These are phyloP conservation scores for Globisporangium uncinulatum DNA, from an alignment of 352 stramenopile species.

Conservation along the genomic window DNA sequence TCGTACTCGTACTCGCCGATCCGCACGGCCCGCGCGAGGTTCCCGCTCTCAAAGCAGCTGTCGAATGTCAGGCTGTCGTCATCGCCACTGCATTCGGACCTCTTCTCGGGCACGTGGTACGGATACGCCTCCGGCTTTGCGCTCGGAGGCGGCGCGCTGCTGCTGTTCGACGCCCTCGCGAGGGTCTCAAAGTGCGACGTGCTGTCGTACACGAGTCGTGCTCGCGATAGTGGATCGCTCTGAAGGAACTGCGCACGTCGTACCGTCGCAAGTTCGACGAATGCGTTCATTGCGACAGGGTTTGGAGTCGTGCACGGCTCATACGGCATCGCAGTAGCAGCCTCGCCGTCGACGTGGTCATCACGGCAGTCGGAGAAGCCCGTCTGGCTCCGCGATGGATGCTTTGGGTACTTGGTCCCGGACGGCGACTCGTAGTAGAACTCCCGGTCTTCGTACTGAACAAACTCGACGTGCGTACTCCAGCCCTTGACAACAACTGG, in stretches of 20 bases:
- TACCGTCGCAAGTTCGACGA: conserved; percentile 21
- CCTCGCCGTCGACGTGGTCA: background rate
- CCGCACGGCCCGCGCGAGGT: conserved; percentile 81
- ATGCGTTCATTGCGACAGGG: conserved; percentile 9
- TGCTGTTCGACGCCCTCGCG: background rate
- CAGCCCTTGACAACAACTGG: conserved; percentile 3
- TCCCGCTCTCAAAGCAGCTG: conserved; percentile 91
- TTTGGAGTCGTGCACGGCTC: conserved; percentile 20
- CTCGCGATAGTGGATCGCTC: conserved; percentile 25
- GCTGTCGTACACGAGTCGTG: conserved; percentile 55
- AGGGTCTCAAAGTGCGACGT: conserved; percentile 11
- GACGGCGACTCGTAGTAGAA: conserved; percentile 13
- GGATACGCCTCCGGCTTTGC: conserved; percentile 6
- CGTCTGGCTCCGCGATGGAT: conserved; percentile 13
- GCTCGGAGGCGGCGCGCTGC: conserved; percentile 5
- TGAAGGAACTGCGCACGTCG: conserved; percentile 30
- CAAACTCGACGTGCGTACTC: conserved; percentile 1
- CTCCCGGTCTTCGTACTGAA: conserved; percentile 8
- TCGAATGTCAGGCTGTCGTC: conserved; percentile 80
- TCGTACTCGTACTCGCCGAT: conserved; percentile 88
- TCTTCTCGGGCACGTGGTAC: conserved; percentile 34
- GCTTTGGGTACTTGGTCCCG: conserved; percentile 17
- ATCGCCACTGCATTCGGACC: conserved; percentile 12
- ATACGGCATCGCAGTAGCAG: conserved; percentile 6
- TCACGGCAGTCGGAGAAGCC: background rate